Evolutionary conservation across 805 yeast genomes (phyloP), one percentile per base, ranked within the genome.

Genomic region (Candida boleticola): DNA sequence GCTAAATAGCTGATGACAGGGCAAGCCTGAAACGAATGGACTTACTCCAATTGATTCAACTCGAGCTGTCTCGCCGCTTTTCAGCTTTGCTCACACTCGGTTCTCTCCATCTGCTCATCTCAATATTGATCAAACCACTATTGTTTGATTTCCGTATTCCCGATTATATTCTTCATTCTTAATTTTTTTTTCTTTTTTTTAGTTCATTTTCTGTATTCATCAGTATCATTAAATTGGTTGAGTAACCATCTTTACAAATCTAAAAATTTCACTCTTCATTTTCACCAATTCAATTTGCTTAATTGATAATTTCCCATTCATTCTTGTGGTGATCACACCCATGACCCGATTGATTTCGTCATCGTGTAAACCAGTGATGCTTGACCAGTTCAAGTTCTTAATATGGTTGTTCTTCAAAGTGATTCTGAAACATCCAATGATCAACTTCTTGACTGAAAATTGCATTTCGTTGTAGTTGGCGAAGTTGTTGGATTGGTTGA

Each of bases 391-490:
- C 19, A 47, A 18, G 27, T 41, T 29, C 26, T 25, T 42, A 37
- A 48, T 29, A 44, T 36, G 18, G 46, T 37, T 18, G 58, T 56
- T 46, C 65, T 72, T 30, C 64, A 69, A 56, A 3, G 68, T 60
- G 29, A 70, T 52, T 43, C 67, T 66, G 48, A 66, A 63, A 47
- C 75, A 70, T 3, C 73, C 76, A 30, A 69, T 53, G 32, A 71
- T 63, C 47, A 70, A 63, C 45, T 68, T 66, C 47, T 60, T 63
- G 39, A 69, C 55, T 19, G 64, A 65, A 51, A 64, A 69, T 26
- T 67, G 74, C 76, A 70, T 70, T 25, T 65, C 72, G 35, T 60
- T 68, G 51, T 64, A 67, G 49, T 64, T 67, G 25, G 71, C 73
- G 44, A 60, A 66, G 46, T 71, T 71, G 47, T 71, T 71, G 22